Evolutionary conservation across 139 green algal species (phyloP).

Genomic region (Yamagishiella unicocca): DNA sequence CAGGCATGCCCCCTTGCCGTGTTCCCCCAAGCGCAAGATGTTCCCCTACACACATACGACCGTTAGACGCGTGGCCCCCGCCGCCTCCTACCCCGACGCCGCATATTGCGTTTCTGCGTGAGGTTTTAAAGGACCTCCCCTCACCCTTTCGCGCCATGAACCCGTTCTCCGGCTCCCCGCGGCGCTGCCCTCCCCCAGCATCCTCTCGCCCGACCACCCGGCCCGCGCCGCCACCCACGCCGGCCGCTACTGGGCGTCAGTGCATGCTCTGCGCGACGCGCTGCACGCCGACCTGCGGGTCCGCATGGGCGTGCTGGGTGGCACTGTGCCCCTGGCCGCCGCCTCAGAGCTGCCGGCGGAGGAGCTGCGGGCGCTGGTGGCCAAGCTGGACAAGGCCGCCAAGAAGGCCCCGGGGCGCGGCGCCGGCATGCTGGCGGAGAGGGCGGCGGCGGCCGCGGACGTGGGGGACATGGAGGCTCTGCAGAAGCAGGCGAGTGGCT

Average conservation of each 20-base stretch:
- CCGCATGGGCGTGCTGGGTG: neutral
- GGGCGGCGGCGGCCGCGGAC: constrained; percentile 7
- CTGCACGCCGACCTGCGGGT: neutral
- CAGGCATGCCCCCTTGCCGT: too few relatives aligned
- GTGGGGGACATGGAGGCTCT: constrained; percentile 10
- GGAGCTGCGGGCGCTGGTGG: neutral
- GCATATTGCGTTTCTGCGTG: neutral
- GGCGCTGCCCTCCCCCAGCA: neutral
- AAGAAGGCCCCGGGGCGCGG: neutral
- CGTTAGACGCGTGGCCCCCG: too few relatives aligned
- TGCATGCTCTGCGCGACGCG: neutral
- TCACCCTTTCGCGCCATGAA: too few relatives aligned
- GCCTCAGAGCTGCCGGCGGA: neutral
- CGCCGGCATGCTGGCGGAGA: neutral
- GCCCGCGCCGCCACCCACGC: neutral
- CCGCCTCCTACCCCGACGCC: too few relatives aligned
- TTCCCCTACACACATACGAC: too few relatives aligned
- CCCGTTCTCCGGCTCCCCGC: neutral
- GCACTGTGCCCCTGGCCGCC: constrained; percentile 6
- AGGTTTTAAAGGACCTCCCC: neutral
- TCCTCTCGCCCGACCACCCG: constrained; percentile 4
- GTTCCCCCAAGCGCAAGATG: too few relatives aligned
- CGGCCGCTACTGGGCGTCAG: constrained; percentile 21
- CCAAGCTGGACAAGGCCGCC: constrained; percentile 24
- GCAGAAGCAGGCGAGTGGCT: constrained; percentile 19